Base-by-base conservation (phyloP, 768 basidiomycete genomes). In the Tulasnella sp. region DNA sequence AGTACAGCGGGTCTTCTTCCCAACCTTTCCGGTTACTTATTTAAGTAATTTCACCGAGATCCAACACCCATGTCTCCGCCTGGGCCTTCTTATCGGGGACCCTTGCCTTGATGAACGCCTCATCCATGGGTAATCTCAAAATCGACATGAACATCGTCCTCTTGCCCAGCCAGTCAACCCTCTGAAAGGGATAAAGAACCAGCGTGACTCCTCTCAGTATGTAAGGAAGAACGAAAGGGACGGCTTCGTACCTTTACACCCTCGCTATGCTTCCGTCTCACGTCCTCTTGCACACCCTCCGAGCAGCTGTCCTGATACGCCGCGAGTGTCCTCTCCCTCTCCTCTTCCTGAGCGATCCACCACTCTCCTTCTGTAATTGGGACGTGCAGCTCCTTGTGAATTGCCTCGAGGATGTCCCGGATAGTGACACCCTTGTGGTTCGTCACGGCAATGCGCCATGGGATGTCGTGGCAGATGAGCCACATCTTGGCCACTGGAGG, bases 281-380 rank as follows among this genome's bases (percentile, higher is more conserved):
- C 21, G 15, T 34, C 59, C 32, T 23, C 30, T 38, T 5, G 34
- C 34, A 38, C 34, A 3, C 30, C 52, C 21, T 51, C 51, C 21
- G 51, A 24, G 42, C 59, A 61, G 21, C 45, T 54, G 3, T 15
- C 27, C 38, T 54, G 27, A 41, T 54, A 61, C 0, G 59, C 59
- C 2, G 53, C 59, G 30, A 45, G 38, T 23, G 29, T 24, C 23
- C 51, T 52, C 5, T 61, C 42, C 30, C 59, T 21, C 38, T 53
- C 51, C n/a, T 52, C 50, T n/a, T 61, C 51, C 26, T 38, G 55
- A 24, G 59, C 59, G n/a, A 61, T 61, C 59, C 59, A 61, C 59
- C 59, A 61, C 32, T 61, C 59, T 8, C 51, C 51, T 26, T 52
- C 50, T 9, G 59, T 61, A 17, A 61, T 24, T 11, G 59, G 50